These are phyloP conservation scores for Pseudotsuga menziesii DNA, from an alignment of 75 land plant genomes.

Conservation along the genomic window DNA sequence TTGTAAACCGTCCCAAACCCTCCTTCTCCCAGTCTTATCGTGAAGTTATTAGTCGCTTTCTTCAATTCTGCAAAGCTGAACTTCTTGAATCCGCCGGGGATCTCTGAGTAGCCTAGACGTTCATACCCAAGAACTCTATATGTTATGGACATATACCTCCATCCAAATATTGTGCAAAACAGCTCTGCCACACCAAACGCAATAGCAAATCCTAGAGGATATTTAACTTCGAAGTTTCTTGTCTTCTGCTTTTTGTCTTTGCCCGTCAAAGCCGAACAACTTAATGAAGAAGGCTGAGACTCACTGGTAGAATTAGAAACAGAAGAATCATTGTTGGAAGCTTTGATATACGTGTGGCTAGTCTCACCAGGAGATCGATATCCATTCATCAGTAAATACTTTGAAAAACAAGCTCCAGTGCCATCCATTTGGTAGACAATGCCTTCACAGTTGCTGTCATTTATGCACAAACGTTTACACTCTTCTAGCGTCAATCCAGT, in stretches of 20 bases:
- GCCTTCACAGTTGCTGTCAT: slow-evolving; percentile 19
- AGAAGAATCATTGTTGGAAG: slow-evolving; percentile 9
- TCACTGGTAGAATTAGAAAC: not conserved
- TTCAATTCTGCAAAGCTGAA: slow-evolving; percentile 72
- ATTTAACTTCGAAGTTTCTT: too few species aligned
- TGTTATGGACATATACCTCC: not conserved
- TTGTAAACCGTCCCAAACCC: slow-evolving; percentile 80
- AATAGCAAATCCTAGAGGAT: not conserved
- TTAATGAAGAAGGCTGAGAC: too few species aligned
- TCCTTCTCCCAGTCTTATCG: slow-evolving; percentile 74
- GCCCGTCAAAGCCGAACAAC: too few species aligned
- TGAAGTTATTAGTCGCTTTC: slow-evolving; percentile 60
- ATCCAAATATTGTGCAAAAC: not conserved
- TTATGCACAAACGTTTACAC: too few species aligned
- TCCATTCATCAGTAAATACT: too few species aligned
- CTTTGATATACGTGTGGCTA: slow-evolving; percentile 1
- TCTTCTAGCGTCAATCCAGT: too few species aligned
- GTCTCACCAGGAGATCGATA: too few species aligned
- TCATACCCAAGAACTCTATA: not conserved
- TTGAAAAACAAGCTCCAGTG: too few species aligned
- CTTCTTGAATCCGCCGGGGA: not conserved
- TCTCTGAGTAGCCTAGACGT: slow-evolving; percentile 16
- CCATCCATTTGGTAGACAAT: too few species aligned
- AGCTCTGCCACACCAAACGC: not conserved
- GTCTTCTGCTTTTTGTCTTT: too few species aligned